A percentile compares a stretch with the other conserved stretches of the same genome.
Conservation (phyloP, 441 rosid species). For the Capsella rubella region DNA sequence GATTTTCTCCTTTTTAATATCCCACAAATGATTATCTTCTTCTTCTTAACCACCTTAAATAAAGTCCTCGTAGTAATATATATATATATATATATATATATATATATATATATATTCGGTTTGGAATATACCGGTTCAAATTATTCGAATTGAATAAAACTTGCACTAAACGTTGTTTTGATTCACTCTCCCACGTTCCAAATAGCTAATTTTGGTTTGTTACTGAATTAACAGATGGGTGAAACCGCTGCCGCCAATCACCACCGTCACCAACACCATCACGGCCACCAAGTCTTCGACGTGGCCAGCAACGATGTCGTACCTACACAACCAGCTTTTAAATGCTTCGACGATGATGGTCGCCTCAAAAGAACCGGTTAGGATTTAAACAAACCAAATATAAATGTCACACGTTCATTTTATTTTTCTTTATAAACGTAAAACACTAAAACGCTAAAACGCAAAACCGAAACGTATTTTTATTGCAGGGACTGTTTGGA, state of each 20-base stretch:
- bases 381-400: background rate
- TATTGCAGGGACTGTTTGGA: conserved; percentile 78
- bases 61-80: background rate
- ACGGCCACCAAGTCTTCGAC: conserved; percentile 52
- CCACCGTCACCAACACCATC: conserved; percentile 40
- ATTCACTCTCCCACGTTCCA: background rate
- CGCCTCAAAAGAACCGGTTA: conserved; percentile 81
- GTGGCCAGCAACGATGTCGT: conserved; percentile 40
- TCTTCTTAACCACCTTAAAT: background rate
- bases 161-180: background rate
- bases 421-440: background rate
- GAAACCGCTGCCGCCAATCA: conserved; percentile 50
- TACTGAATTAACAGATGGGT: conserved; percentile 54
- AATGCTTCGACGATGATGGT: conserved; percentile 85
- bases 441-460: conserved; percentile 8
- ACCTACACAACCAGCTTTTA: conserved; percentile 51
- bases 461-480: background rate
- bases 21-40: background rate
- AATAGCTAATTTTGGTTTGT: background rate
- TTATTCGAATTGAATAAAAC: background rate
- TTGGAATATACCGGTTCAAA: background rate
- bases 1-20: no score
- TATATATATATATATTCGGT: background rate
- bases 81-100: background rate
- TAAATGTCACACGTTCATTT: background rate